Percentiles rank a stretch among this genome's conserved stretches.
These are phyloP conservation scores for Solanum appendiculatum DNA, from an alignment of 257 asterid genomes.

Conservation along the genomic window DNA sequence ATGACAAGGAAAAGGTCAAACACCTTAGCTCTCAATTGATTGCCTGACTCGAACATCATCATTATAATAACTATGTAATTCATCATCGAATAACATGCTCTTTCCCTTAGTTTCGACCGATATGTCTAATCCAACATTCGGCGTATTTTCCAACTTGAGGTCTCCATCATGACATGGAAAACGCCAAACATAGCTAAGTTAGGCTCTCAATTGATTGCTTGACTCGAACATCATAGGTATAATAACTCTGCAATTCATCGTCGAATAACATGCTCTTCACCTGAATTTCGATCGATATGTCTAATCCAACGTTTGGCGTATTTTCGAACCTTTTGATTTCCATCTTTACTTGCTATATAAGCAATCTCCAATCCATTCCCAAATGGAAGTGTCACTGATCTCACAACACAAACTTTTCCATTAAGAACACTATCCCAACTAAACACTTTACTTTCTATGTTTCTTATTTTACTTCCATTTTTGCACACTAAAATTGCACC, in stretches of 20 bases:
- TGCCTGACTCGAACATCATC: neutral
- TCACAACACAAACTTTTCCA: slow-evolving; percentile 1
- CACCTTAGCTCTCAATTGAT: neutral
- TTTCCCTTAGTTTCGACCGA: slow-evolving; percentile 16
- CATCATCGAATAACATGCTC: slow-evolving; percentile 17
- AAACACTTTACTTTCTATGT: neutral
- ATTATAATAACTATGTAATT: neutral
- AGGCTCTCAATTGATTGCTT: neutral
- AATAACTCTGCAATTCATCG: neutral
- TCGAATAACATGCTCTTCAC: slow-evolving; percentile 25
- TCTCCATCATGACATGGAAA: neutral
- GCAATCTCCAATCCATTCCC: slow-evolving; percentile 24
- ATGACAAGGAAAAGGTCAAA: neutral
- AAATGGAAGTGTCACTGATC: slow-evolving; percentile 18
- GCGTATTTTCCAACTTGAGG: neutral
- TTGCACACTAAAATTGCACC: slow-evolving; percentile 24
- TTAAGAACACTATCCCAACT: slow-evolving; percentile 10
- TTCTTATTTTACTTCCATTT: neutral
- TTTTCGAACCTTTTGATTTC: neutral
- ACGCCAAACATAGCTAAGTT: neutral
- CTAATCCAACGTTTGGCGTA: slow-evolving; percentile 14
- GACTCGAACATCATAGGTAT: neutral
- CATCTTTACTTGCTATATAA: slow-evolving; percentile 10
- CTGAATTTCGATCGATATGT: slow-evolving; percentile 12
- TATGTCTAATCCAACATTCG: slow-evolving; percentile 15